phyloP scores from a whole-genome alignment of 1,139 yeast genomes.

The Taphrina populina region DNA sequence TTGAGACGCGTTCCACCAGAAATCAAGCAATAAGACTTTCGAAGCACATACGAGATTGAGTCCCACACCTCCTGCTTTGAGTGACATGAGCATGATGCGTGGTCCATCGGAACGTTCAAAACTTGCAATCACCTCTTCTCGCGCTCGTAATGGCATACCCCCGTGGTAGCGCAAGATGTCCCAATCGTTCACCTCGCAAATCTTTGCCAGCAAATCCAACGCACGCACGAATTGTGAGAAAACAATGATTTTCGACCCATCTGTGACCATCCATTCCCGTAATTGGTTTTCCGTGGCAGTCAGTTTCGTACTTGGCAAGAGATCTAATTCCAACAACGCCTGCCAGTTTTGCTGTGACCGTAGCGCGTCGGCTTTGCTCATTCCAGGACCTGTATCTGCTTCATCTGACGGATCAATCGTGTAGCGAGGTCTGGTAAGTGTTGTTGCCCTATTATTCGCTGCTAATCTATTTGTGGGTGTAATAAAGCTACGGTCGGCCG shows the following conservation, averaged over 20 bases:
- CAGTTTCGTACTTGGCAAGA: slow-evolving; percentile 92
- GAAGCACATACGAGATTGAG: slow-evolving; percentile 93
- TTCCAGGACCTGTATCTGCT: too few species aligned
- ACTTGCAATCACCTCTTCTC: slow-evolving; percentile 84
- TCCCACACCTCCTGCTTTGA: slow-evolving; percentile 98
- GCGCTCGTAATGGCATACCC: slow-evolving; percentile 90
- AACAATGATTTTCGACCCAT: slow-evolving; percentile 89
- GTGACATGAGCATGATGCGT: slow-evolving; percentile 87
- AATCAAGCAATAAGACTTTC: slow-evolving; percentile 90
- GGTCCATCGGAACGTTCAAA: slow-evolving; percentile 90
- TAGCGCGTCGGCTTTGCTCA: too few species aligned
- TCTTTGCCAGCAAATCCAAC: slow-evolving; percentile 86
- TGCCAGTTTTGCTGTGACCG: too few species aligned
- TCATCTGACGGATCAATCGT: slow-evolving; percentile 2
- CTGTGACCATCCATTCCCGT: slow-evolving; percentile 77
- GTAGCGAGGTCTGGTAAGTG: slow-evolving; percentile 6
- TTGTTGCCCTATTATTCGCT: too few species aligned
- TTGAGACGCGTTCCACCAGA: slow-evolving; percentile 99
- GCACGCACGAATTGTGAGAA: slow-evolving; percentile 95
- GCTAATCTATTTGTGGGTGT: too few species aligned
- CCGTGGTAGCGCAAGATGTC: slow-evolving; percentile 55
- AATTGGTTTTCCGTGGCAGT: slow-evolving; percentile 94
- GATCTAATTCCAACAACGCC: slow-evolving; percentile 69
- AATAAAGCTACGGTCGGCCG: too few species aligned
- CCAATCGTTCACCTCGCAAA: slow-evolving; percentile 42